A percentile compares a stretch with the other conserved stretches of the same genome.
Evolutionary conservation across 2,329 filamentous ascomycete species (phyloP).

Genomic region (Penicillium hordei): DNA sequence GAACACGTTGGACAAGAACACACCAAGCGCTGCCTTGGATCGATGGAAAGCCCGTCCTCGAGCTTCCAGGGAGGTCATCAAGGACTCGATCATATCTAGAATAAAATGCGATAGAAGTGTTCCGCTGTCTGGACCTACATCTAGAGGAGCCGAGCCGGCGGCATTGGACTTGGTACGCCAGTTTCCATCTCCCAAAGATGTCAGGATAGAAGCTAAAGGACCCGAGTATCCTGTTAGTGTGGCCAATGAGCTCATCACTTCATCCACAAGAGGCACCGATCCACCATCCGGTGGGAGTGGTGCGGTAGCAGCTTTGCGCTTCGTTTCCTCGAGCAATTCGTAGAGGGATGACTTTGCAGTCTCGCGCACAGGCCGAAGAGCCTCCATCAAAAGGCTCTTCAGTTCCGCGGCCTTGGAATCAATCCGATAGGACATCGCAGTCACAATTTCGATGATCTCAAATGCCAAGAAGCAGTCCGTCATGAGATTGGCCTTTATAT

Average conservation of each 20-base stretch:
- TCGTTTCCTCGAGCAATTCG: conserved; percentile 80
- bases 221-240: conserved; percentile 83
- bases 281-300: conserved; percentile 76
- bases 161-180: conserved; percentile 69
- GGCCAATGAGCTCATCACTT: conserved; percentile 83
- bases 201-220: conserved; percentile 84
- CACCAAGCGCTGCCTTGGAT: conserved; percentile 74
- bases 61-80: conserved; percentile 72
- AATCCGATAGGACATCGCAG: conserved; percentile 72
- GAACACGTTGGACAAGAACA: conserved; percentile 88
- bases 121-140: conserved; percentile 83
- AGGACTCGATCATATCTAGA: conserved; percentile 78
- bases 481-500: conserved; percentile 80
- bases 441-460: conserved; percentile 89
- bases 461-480: conserved; percentile 95
- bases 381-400: conserved; percentile 77
- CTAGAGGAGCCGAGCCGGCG: conserved; percentile 71
- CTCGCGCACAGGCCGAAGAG: conserved; percentile 84
- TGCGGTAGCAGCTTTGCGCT: conserved; percentile 65
- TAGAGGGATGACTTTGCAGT: conserved; percentile 84
- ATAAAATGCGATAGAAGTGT: conserved; percentile 89
- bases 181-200: conserved; percentile 87
- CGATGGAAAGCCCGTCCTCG: conserved; percentile 73
- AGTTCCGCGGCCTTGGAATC: conserved; percentile 82
- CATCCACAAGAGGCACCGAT: conserved; percentile 72